Conservation (phyloP, 768 basidiomycete species). For the Tricholoma sp. region DNA sequence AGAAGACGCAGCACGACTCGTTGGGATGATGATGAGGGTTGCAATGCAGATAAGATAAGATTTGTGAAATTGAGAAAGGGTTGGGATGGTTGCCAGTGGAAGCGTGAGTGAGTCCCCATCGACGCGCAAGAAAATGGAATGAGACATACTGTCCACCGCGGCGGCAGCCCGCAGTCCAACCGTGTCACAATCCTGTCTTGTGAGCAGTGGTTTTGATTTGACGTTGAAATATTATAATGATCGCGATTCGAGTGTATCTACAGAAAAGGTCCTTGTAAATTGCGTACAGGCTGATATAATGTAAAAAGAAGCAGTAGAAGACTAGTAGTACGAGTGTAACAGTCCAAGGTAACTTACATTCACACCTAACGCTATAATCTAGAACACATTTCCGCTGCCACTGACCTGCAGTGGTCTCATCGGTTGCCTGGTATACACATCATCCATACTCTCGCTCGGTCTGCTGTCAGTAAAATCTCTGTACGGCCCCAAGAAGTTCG, state of each 20-base stretch:
- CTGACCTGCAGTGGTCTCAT: slow-evolving; percentile 5
- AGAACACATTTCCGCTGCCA: neutral
- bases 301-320: neutral
- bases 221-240: neutral
- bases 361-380: too few relatives aligned
- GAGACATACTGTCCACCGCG: too few relatives aligned
- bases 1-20: too few relatives aligned
- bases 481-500: slow-evolving; percentile 38
- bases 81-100: too few relatives aligned
- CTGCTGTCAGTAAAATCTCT: slow-evolving; percentile 20
- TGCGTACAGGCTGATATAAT: neutral
- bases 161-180: too few relatives aligned
- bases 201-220: neutral
- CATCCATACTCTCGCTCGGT: slow-evolving; percentile 28
- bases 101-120: too few relatives aligned
- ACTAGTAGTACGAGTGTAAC: neutral
- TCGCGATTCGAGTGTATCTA: neutral
- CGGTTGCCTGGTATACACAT: slow-evolving; percentile 27
- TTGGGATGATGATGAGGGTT: too few relatives aligned
- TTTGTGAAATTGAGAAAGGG: too few relatives aligned
- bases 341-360: neutral
- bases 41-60: too few relatives aligned
- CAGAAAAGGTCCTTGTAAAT: neutral
- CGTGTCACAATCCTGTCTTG: too few relatives aligned
- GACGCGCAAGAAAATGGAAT: too few relatives aligned